Percentiles rank a stretch among this genome's conserved stretches.
Evolutionary conservation across 1,284 basidiomycete species (phyloP).

Genomic region (Pascua sp.): DNA sequence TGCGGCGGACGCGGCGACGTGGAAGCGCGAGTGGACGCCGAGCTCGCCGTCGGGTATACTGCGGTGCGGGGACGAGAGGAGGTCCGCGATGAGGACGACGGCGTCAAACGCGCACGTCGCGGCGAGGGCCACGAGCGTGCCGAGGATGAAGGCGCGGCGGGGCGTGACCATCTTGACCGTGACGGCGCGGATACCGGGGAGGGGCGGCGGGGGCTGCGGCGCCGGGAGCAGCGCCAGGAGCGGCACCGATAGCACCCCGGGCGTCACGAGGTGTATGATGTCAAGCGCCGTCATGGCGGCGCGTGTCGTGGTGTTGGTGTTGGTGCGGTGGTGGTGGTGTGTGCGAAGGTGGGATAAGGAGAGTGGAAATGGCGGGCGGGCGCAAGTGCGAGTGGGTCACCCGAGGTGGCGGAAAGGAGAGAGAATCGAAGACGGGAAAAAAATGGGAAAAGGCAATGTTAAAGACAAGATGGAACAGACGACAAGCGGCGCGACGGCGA

Average conservation of each 20-base stretch:
- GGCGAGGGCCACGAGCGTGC: slow-evolving; percentile 30
- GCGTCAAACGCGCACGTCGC: slow-evolving; percentile 28
- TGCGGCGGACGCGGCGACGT: slow-evolving; percentile 6
- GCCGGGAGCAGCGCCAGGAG: slow-evolving; percentile 23
- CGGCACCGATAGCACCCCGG: slow-evolving; percentile 34
- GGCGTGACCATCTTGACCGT: slow-evolving; percentile 39
- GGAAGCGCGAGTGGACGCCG: slow-evolving; percentile 12
- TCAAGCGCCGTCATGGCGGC: slow-evolving; percentile 15
- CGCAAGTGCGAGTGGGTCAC: neutral
- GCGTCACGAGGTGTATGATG: slow-evolving; percentile 17
- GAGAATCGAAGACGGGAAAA: neutral
- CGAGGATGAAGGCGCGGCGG: slow-evolving; percentile 33
- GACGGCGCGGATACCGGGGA: slow-evolving; percentile 36
- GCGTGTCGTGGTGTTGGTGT: neutral
- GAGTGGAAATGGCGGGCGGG: neutral
- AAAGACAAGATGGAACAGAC: neutral
- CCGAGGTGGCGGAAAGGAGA: neutral
- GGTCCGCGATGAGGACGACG: slow-evolving; percentile 25
- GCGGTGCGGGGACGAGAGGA: slow-evolving; percentile 17
- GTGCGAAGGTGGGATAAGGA: neutral
- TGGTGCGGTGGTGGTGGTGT: neutral
- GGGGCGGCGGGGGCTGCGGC: slow-evolving; percentile 5
- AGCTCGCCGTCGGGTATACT: neutral
- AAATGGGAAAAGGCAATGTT: too few species aligned
- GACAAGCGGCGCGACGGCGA: too few species aligned